Conservation (phyloP, 2,329 filamentous ascomycete genomes). For the Mycocentrospora acerina region DNA sequence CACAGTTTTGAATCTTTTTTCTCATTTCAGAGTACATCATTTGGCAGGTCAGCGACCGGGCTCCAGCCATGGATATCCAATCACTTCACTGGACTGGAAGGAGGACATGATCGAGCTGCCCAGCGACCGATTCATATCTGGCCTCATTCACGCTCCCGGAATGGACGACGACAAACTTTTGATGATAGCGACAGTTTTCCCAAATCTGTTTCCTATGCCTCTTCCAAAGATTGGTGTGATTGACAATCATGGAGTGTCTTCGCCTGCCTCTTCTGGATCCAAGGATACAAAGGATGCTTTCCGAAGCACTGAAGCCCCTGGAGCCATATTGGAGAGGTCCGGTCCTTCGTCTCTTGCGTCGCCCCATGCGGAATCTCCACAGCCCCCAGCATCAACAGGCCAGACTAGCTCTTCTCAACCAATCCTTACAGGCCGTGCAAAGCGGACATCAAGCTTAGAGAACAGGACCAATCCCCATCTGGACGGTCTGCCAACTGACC, state of each 20-base stretch:
- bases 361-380: conserved; percentile 32
- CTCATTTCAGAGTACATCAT: conserved; percentile 63
- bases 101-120: conserved; percentile 64
- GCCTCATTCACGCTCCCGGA: conserved; percentile 53
- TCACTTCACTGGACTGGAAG: conserved; percentile 54
- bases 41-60: conserved; percentile 24
- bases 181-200: conserved; percentile 55
- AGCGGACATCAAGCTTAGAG: conserved; percentile 13
- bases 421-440: conserved; percentile 20
- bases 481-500: conserved; percentile 29
- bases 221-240: conserved; percentile 47
- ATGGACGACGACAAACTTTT: conserved; percentile 60
- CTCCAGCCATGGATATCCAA: conserved; percentile 24
- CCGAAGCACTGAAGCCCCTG: conserved; percentile 17
- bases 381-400: conserved; percentile 39
- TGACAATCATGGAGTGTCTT: conserved; percentile 27
- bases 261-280: conserved; percentile 30
- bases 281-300: conserved; percentile 32
- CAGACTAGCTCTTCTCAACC: conserved; percentile 53
- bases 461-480: conserved; percentile 25
- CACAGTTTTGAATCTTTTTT: conserved; percentile 57
- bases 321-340: conserved; percentile 20
- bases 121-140: conserved; percentile 51
- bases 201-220: conserved; percentile 45
- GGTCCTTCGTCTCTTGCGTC: conserved; percentile 20